Conservation (phyloP, 1,284 basidiomycete species). For the Moesziomyces globuligerus region DNA sequence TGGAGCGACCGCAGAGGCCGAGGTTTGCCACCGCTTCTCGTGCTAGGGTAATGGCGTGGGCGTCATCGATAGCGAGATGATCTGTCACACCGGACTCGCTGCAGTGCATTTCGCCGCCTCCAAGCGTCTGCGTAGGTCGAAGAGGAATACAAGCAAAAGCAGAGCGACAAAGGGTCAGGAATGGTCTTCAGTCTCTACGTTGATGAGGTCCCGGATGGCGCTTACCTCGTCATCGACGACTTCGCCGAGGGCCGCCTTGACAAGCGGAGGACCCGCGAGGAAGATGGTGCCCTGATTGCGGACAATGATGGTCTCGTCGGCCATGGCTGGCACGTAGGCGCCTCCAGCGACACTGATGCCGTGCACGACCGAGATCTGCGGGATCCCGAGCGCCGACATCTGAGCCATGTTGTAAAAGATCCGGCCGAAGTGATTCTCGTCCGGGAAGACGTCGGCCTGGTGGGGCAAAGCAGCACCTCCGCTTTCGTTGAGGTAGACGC, state of each 20-base stretch:
- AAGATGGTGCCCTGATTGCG: constrained; percentile 92
- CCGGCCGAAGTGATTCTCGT: constrained; percentile 90
- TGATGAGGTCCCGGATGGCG: not conserved
- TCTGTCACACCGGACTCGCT: constrained; percentile 92
- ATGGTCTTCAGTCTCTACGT: not conserved
- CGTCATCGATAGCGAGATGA: constrained; percentile 86
- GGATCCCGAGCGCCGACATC: constrained; percentile 88
- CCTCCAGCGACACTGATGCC: constrained; percentile 91
- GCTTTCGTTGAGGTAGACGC: constrained; percentile 92
- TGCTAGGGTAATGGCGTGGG: constrained; percentile 85
- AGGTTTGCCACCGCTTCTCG: constrained; percentile 83
- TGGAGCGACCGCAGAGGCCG: constrained; percentile 62
- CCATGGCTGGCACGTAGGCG: constrained; percentile 95
- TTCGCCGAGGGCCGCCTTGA: constrained; percentile 94
- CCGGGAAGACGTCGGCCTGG: constrained; percentile 90
- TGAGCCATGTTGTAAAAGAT: constrained; percentile 98
- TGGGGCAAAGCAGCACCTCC: constrained; percentile 91
- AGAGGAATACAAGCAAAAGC: not conserved
- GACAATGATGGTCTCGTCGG: constrained; percentile 89
- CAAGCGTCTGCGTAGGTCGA: constrained; percentile 71
- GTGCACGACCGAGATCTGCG: constrained; percentile 91
- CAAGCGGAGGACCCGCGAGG: constrained; percentile 92
- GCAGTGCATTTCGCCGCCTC: constrained; percentile 91
- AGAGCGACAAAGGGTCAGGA: not conserved
- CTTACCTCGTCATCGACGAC: constrained; percentile 84